Evolutionary conservation across 2,329 filamentous ascomycete species (phyloP).

Genomic region (Aspergillus ustus): DNA sequence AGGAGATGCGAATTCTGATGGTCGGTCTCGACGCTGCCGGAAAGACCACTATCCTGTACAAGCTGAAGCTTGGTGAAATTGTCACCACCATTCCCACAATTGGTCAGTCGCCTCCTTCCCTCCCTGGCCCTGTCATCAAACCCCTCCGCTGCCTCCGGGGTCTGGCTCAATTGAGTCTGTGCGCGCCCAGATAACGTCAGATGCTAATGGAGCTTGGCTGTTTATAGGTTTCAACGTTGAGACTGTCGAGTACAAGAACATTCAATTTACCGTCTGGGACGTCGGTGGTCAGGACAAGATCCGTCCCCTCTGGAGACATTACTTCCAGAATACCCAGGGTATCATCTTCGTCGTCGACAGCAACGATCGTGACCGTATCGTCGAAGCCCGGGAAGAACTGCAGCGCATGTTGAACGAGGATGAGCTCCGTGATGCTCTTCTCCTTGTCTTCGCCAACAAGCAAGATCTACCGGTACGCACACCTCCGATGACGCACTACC

Average conservation of each 20-base stretch:
- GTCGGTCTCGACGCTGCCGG: conserved; percentile 98
- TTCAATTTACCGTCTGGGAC: conserved; percentile 99
- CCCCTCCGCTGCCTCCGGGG: neutral
- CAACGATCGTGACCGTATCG: conserved; percentile 97
- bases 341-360: conserved; percentile 99
- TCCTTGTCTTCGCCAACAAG: conserved; percentile 99
- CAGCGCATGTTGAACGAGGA: conserved; percentile 99
- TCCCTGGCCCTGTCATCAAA: conserved; percentile 7
- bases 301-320: conserved; percentile 98
- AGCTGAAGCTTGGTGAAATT: conserved; percentile 98
- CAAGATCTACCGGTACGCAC: conserved; percentile 90
- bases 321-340: conserved; percentile 99
- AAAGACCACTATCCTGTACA: conserved; percentile 99
- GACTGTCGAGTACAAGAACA: conserved; percentile 99
- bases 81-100: conserved; percentile 99
- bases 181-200: neutral
- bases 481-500: neutral
- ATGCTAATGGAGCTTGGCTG: conserved; percentile 19
- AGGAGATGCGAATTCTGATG: conserved; percentile 99
- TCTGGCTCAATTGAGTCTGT: conserved; percentile 1
- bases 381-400: conserved; percentile 94
- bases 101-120: conserved; percentile 61
- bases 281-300: conserved; percentile 99
- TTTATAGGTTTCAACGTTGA: conserved; percentile 96
- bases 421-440: conserved; percentile 94